Conservation (phyloP, 176 grass and related monocot genomes). For the Pontederia crassipes region DNA sequence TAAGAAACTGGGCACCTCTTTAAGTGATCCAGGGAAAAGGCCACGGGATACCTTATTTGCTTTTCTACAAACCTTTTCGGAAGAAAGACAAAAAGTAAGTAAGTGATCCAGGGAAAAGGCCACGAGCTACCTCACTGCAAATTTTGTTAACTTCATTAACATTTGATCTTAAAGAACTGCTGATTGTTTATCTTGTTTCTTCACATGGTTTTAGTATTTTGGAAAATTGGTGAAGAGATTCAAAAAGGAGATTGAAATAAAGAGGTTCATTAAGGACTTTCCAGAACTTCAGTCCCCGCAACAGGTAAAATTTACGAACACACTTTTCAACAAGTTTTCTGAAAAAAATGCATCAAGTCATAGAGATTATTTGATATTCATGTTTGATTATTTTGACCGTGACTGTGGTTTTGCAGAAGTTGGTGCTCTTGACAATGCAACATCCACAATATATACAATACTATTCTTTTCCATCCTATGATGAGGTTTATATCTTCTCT, state of each 20-base stretch:
- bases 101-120: neutral
- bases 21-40: neutral
- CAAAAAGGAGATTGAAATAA: neutral
- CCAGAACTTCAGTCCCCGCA: neutral
- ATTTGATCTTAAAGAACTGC: neutral
- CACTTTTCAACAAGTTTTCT: neutral
- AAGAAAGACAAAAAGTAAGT: neutral
- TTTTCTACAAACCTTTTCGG: neutral
- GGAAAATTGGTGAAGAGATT: neutral
- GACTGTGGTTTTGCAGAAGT: neutral
- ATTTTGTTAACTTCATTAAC: neutral
- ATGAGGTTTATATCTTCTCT: neutral
- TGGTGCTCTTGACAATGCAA: neutral
- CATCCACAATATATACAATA: neutral
- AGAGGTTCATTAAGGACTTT: neutral
- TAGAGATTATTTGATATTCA: too few species aligned
- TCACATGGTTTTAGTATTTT: neutral
- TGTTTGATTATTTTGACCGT: too few species aligned
- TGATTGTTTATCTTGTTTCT: neutral
- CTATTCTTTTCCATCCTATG: conserved; percentile 2
- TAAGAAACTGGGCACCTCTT: neutral
- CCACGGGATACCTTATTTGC: neutral
- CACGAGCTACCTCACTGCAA: neutral
- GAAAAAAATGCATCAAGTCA: neutral
- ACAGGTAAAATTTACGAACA: neutral